Conservation (phyloP, 495 filamentous ascomycete species). For the Lepraria neglecta region DNA sequence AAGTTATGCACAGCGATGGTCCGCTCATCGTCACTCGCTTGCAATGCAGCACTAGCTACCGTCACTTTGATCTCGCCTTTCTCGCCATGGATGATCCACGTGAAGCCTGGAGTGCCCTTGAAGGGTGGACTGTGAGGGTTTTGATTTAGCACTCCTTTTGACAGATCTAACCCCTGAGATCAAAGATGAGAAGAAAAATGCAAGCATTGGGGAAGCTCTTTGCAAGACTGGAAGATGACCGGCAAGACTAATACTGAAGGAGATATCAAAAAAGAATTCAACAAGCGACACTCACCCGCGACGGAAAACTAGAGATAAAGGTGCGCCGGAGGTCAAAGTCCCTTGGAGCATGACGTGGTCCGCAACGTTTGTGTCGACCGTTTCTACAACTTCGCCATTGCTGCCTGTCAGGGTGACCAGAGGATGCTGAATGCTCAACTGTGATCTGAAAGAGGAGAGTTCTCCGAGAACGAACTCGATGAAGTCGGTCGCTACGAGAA, state of each 20-base stretch:
- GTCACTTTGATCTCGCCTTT: slow-evolving; percentile 50
- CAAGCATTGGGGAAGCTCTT: too few relatives aligned
- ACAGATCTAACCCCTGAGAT: too few relatives aligned
- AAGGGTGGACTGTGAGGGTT: slow-evolving; percentile 32
- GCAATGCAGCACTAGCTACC: slow-evolving; percentile 32
- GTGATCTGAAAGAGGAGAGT: slow-evolving; percentile 32
- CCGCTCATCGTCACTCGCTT: slow-evolving; percentile 33
- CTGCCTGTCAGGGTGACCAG: slow-evolving; percentile 32
- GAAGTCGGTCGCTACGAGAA: slow-evolving; percentile 29
- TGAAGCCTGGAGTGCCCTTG: slow-evolving; percentile 40
- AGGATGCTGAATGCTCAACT: slow-evolving; percentile 43
- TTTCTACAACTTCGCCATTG: slow-evolving; percentile 29
- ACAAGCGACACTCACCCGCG: slow-evolving; percentile 29
- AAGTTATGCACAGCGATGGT: slow-evolving; percentile 43
- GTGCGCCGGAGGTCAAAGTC: slow-evolving; percentile 35
- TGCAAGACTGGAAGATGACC: too few relatives aligned
- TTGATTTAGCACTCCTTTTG: too few relatives aligned
- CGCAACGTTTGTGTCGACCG: slow-evolving; percentile 39
- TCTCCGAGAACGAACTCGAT: slow-evolving; percentile 38
- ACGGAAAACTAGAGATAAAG: slow-evolving; percentile 42
- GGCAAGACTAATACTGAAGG: too few relatives aligned
- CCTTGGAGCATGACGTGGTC: slow-evolving; percentile 45
- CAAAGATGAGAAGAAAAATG: too few relatives aligned
- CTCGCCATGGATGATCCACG: slow-evolving; percentile 51
- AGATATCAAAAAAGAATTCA: too few relatives aligned